Evolutionary conservation across 2,329 filamentous ascomycete genomes (phyloP), one percentile per base, ranked within the genome.

Genomic region (Lomentospora prolificans): DNA sequence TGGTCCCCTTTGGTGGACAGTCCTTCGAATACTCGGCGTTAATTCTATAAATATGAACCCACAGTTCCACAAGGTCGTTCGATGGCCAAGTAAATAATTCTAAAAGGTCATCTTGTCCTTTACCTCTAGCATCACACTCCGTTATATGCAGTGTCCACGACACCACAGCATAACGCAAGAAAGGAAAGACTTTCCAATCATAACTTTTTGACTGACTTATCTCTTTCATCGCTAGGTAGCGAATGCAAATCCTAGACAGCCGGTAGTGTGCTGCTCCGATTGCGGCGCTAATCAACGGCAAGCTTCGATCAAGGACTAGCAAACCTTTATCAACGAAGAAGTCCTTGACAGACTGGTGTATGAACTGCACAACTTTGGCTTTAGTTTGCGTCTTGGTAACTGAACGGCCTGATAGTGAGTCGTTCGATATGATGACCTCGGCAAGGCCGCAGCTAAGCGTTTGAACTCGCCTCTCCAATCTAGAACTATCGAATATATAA

Each of bases 331-430:
- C 46, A 17, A 65, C 5, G 30, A 69, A 66, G 55, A 65, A 69
- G 44, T 70, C 67, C 36, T 66, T 65, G 44, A 66, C 65, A 3
- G 67, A 64, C 53, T 69, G 64, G 27, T 70, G 67, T 30, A 69
- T 69, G 53, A 70, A 66, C 41, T 69, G 67, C 1, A 67, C 62
- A 31, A 62, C 39, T n/a, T 17, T 51, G 19, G 1, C 36, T 6
- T 1, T 57, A 14, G 3, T 53, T 50, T n/a, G 50, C n/a, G n/a
- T n/a, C n/a, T n/a, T n/a, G n/a, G n/a, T n/a, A n/a, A n/a, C n/a
- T n/a, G n/a, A n/a, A n/a, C n/a, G n/a, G n/a, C n/a, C n/a, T n/a
- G n/a, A n/a, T n/a, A n/a, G n/a, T n/a, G n/a, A n/a, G n/a, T n/a
- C n/a, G n/a, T n/a, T n/a, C n/a, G n/a, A n/a, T n/a, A n/a, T 57